A percentile compares a stretch with the other conserved stretches of the same genome.
These are phyloP conservation scores for Scedosporium minutisporum DNA, from an alignment of 2,329 filamentous ascomycete genomes.

Conservation along the genomic window DNA sequence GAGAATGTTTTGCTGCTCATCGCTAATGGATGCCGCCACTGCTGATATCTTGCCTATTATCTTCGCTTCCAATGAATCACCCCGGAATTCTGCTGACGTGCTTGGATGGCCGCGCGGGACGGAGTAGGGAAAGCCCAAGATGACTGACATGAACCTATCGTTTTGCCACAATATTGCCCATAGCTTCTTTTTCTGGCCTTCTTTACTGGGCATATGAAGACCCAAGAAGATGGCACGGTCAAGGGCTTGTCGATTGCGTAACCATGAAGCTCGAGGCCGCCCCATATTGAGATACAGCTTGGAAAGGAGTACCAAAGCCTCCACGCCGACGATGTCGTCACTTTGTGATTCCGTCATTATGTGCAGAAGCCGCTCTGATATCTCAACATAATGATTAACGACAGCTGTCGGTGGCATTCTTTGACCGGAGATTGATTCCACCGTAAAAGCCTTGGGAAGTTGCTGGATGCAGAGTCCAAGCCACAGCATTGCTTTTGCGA, in stretches of 20 bases:
- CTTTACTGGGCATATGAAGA: neutral
- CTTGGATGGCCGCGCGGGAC: constrained; percentile 18
- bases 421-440: neutral
- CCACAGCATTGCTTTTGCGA: neutral
- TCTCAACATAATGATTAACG: neutral
- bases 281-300: constrained; percentile 47
- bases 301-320: constrained; percentile 38
- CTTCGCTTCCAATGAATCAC: neutral
- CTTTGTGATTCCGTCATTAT: neutral
- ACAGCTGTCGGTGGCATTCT: neutral
- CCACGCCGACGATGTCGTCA: constrained; percentile 40
- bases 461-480: neutral
- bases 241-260: constrained; percentile 37
- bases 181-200: constrained; percentile 11
- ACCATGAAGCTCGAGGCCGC: constrained; percentile 44
- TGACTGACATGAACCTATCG: constrained; percentile 40
- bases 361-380: neutral
- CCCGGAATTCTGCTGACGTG: neutral
- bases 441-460: neutral
- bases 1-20: neutral
- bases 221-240: constrained; percentile 22
- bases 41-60: neutral
- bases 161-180: constrained; percentile 29
- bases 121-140: constrained; percentile 42
- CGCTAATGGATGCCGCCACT: neutral